A percentile compares a stretch with the other conserved stretches of the same genome.
phyloP scores from a whole-genome alignment of 1,284 basidiomycete species.

The Golubevia sp. region DNA sequence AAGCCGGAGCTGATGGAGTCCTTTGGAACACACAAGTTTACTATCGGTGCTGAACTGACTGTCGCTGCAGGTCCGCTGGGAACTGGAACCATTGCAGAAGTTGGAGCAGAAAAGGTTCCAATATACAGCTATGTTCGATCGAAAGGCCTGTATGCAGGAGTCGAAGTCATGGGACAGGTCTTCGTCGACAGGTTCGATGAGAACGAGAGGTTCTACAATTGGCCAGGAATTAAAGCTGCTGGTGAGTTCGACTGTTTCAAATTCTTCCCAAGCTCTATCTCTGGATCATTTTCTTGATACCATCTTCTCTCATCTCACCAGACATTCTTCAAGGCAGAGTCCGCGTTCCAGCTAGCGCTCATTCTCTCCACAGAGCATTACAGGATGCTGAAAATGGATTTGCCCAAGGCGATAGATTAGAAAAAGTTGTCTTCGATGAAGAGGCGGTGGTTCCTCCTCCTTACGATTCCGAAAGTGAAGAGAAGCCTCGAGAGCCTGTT shows the following conservation, averaged over 20 bases:
- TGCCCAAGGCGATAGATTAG: conserved; percentile 63
- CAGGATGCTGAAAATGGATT: conserved; percentile 66
- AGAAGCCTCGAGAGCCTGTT: too few relatives aligned
- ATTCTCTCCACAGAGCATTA: conserved; percentile 63
- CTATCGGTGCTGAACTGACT: conserved; percentile 65
- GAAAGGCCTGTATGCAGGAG: conserved; percentile 64
- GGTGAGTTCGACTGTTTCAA: too few relatives aligned
- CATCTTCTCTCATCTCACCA: too few relatives aligned
- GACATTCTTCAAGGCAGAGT: conserved; percentile 62
- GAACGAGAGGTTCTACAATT: conserved; percentile 57
- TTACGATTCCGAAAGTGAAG: too few relatives aligned
- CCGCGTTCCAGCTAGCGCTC: conserved; percentile 63
- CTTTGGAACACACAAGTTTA: conserved; percentile 66
- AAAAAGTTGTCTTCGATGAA: conserved; percentile 36
- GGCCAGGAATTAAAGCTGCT: conserved; percentile 63
- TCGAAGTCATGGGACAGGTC: conserved; percentile 65
- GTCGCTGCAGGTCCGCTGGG: conserved; percentile 67
- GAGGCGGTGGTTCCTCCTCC: too few relatives aligned
- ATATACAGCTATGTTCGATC: conserved; percentile 63
- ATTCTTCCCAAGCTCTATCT: too few relatives aligned
- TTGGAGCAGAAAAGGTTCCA: conserved; percentile 63
- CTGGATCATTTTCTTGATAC: too few relatives aligned
- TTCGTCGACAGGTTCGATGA: conserved; percentile 58
- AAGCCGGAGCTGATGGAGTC: conserved; percentile 65
- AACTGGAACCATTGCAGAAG: conserved; percentile 64